These are phyloP conservation scores for Cadophora gregata DNA, from an alignment of 2,329 filamentous ascomycete genomes.

Conservation along the genomic window DNA sequence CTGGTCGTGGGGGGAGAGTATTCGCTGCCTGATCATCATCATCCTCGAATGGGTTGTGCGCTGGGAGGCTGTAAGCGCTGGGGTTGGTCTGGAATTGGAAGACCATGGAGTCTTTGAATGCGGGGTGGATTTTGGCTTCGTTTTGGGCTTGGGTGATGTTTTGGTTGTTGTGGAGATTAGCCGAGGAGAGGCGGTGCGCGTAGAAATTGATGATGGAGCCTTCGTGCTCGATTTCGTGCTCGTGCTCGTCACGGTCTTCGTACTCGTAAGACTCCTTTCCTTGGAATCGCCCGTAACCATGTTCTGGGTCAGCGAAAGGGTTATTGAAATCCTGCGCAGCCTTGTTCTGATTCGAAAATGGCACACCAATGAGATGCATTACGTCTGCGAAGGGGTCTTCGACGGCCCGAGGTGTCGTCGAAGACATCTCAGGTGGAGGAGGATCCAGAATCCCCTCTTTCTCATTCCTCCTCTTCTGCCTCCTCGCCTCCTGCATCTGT, in stretches of 20 bases:
- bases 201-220: slow-evolving; percentile 31
- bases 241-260: slow-evolving; percentile 13
- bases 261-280: slow-evolving; percentile 6
- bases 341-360: background rate
- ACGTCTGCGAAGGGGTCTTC: background rate
- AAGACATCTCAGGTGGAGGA: background rate
- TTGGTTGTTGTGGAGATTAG: background rate
- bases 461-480: slow-evolving; percentile 21
- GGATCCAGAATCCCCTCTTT: slow-evolving; percentile 14
- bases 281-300: background rate
- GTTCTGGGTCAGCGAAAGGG: background rate
- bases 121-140: slow-evolving; percentile 25
- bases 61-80: background rate
- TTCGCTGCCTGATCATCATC: background rate
- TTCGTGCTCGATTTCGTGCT: slow-evolving; percentile 28
- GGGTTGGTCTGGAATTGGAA: background rate
- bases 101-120: slow-evolving; percentile 25
- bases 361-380: background rate
- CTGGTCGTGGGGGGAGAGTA: background rate
- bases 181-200: background rate
- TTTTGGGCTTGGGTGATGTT: background rate
- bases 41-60: background rate
- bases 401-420: background rate
- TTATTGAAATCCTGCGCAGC: background rate
- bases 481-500: slow-evolving; percentile 30